phyloP scores from a whole-genome alignment of 768 basidiomycete species.

The Pleurotus tuoliensis region DNA sequence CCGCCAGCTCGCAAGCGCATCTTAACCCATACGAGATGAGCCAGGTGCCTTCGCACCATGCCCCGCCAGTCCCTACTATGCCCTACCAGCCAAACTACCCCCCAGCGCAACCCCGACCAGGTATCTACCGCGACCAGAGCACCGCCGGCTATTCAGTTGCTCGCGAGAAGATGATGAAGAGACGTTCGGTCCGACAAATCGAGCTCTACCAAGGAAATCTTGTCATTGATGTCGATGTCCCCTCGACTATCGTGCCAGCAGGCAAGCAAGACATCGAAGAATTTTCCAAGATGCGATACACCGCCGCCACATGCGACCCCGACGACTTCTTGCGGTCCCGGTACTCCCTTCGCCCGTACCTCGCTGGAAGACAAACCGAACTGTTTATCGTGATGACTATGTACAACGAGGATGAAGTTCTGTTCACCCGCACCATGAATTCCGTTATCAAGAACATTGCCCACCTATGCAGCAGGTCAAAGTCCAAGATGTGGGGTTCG shows the following conservation, averaged over 20 bases:
- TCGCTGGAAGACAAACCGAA: slow-evolving; percentile 80
- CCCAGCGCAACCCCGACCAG: slow-evolving; percentile 47
- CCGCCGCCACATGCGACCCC: slow-evolving; percentile 86
- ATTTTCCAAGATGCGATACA: slow-evolving; percentile 82
- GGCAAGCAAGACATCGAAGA: slow-evolving; percentile 62
- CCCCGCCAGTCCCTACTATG: slow-evolving; percentile 54
- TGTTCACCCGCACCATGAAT: slow-evolving; percentile 82
- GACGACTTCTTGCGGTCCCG: slow-evolving; percentile 79
- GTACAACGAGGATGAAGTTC: slow-evolving; percentile 88
- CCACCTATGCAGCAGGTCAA: slow-evolving; percentile 65
- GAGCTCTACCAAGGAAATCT: slow-evolving; percentile 80
- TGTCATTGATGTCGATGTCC: slow-evolving; percentile 80
- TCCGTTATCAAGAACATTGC: slow-evolving; percentile 86
- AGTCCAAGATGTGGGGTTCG: slow-evolving; percentile 81
- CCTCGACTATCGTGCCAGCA: slow-evolving; percentile 72
- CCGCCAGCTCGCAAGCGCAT: slow-evolving; percentile 68
- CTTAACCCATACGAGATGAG: slow-evolving; percentile 65
- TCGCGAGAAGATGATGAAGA: slow-evolving; percentile 79
- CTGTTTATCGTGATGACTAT: slow-evolving; percentile 96
- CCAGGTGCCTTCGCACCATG: slow-evolving; percentile 33
- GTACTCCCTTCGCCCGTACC: slow-evolving; percentile 76
- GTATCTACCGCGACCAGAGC: slow-evolving; percentile 42
- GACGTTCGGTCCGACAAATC: slow-evolving; percentile 74
- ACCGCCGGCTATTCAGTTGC: slow-evolving; percentile 61
- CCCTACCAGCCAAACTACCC: slow-evolving; percentile 51